phyloP scores from a whole-genome alignment of 495 filamentous ascomycete genomes.

The Podospora pseudopauciseta region DNA sequence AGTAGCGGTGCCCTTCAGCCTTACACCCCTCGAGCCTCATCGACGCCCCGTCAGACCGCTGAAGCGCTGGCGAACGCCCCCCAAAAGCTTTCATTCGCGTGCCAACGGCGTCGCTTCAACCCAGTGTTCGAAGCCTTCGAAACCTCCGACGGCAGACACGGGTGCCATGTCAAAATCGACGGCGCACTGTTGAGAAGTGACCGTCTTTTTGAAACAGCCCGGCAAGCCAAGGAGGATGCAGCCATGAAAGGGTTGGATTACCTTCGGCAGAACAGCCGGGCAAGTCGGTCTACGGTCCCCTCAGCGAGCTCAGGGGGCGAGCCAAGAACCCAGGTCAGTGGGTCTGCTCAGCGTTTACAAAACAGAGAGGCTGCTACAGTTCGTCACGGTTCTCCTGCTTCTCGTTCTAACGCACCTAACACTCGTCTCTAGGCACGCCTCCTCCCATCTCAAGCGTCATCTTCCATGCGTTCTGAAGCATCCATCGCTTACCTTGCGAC shows the following conservation, averaged over 20 bases:
- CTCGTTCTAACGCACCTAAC: neutral
- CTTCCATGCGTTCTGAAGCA: neutral
- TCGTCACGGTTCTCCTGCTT: neutral
- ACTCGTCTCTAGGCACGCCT: neutral
- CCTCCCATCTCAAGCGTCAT: neutral
- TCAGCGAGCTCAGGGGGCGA: no score
- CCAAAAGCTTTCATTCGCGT: slow-evolving; percentile 19
- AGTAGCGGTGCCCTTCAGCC: neutral
- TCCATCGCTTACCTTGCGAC: neutral
- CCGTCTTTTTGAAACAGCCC: neutral
- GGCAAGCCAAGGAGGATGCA: neutral
- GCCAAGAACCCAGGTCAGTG: neutral
- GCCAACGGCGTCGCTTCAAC: slow-evolving; percentile 35
- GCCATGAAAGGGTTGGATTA: neutral
- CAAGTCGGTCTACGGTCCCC: no score
- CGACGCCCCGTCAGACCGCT: neutral
- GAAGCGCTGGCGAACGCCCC: neutral
- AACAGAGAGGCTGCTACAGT: neutral
- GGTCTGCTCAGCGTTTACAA: neutral
- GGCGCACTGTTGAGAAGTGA: neutral
- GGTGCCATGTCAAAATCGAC: slow-evolving; percentile 15
- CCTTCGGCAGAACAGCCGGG: neutral
- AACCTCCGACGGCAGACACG: neutral
- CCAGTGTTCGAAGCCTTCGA: slow-evolving; percentile 13
- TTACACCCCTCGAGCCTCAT: neutral